Evolutionary conservation across 2,329 filamentous ascomycete genomes (phyloP), one percentile per base, ranked within the genome.

Genomic region (Aspergillus puulaauensis): DNA sequence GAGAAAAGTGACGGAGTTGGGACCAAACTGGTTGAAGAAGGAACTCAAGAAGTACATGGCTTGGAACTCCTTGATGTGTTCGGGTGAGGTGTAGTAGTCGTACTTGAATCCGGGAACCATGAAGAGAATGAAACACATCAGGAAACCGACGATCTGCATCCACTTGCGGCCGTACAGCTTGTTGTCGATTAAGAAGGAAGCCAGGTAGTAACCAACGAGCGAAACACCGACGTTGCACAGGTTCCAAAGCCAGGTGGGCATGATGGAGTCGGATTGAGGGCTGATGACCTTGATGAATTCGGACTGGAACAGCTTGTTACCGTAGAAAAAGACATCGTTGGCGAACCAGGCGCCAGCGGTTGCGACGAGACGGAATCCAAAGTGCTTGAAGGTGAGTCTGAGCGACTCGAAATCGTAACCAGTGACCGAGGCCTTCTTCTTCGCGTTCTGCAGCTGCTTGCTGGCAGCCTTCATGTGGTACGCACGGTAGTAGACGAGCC

Each of bases 291-390:
- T 80, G 77, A 97, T 96, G 79, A 97, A 97, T 72, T 93, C 85
- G 61, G 84, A 85, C 79, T 96, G 93, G 84, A 97, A 97, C 54
- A 97, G 88, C 83, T 96, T 97, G 88, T 96, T 97, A 67, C 93
- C 93, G 80, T 98, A 98, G 82, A 98, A 98, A 83, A 98, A 97
- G 65, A 98, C 89, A 71, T 98, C 93, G 76, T 98, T 98, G 79
- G 88, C 90, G 77, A 93, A 98, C 93, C 93, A 98, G 37, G 87
- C 85, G 56, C 90, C 90, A 11, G 93, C 87, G 19, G 93, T 97
- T 50, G 93, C 93, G 19, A 96, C 70, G 23, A 98, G 79, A 66
- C 93, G 91, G 52, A 90, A 89, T 48, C 92, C 91, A 66, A 97
- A 98, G 79, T 96, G 86, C 57, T 78, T 84, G 77, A 93, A 86